Evolutionary conservation across 306 rosid species (phyloP), one percentile per base, ranked within the genome.

Genomic region (Casuarina equisetifolia): DNA sequence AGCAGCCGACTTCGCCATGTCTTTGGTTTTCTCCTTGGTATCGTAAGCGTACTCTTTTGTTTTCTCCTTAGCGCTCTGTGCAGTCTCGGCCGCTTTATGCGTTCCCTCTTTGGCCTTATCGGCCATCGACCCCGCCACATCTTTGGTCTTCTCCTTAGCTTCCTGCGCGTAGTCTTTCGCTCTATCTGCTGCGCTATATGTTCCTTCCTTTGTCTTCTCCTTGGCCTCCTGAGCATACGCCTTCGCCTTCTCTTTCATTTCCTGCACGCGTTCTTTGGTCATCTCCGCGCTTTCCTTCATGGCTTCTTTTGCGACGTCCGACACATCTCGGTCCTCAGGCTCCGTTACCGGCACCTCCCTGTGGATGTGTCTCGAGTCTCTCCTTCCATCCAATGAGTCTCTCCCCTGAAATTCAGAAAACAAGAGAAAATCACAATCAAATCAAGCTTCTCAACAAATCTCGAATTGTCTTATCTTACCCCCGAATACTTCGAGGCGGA

Each of bases 401-500:
- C 83, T 76, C 43, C 85, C 81, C 97, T 91, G 84, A 67, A 82
- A 58, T 53, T 62, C 9, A 46, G 40, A n/a, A 35, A 76, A 2
- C 15, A 53, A 7, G 25, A 9, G 12, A 15, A 40, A 52, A 50
- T n/a, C 53, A 15, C 40, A 6, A 42, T 25, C 11, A 66, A 61
- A 61, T 61, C 35, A 66, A 66, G 35, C 40, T 16, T n/a, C n/a
- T n/a, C 42, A 1, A 0, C 13, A 62, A 11, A 44, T 11, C 9
- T 25, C 32, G 32, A 25, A 25, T 25, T 6, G 49, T 17, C 38
- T 62, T 66, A 5, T 55, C 39, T 50, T 79, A 93, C 98, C 50
- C 82, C 61, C 17, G 90, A 76, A 19, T 78, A 66, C 79, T 88
- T 88, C 49, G 92, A 85, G 36, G 89, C 82, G 4, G 87, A 68